These are phyloP conservation scores for Evernia prunastri DNA, from an alignment of 495 filamentous ascomycete genomes.

Conservation along the genomic window DNA sequence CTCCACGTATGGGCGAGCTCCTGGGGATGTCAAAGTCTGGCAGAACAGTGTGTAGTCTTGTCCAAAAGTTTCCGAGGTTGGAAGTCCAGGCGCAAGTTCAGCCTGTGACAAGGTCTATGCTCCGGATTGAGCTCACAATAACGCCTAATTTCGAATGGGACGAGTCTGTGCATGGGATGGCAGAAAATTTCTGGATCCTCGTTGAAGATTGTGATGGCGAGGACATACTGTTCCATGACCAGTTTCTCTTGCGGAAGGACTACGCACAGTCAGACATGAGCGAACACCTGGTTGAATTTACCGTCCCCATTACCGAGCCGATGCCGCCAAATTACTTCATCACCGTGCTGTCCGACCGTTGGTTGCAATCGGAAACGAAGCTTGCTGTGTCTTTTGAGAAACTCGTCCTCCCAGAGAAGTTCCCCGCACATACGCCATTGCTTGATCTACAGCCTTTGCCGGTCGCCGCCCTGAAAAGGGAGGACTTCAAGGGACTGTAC, in stretches of 20 bases:
- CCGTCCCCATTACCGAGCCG: constrained; percentile 90
- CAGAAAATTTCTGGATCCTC: constrained; percentile 94
- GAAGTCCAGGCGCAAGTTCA: constrained; percentile 89
- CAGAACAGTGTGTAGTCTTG: constrained; percentile 72
- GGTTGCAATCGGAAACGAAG: constrained; percentile 97
- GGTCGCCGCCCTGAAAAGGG: constrained; percentile 76
- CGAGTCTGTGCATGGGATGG: constrained; percentile 73
- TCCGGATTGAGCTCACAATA: constrained; percentile 89
- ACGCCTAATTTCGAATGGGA: constrained; percentile 97
- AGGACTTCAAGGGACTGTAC: constrained; percentile 77
- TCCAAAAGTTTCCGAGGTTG: constrained; percentile 87
- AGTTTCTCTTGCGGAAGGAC: constrained; percentile 82
- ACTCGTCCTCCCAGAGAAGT: constrained; percentile 87
- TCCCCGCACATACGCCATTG: constrained; percentile 85
- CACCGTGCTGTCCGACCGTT: constrained; percentile 84
- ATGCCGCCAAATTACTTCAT: constrained; percentile 99
- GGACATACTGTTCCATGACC: constrained; percentile 91
- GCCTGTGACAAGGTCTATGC: constrained; percentile 90
- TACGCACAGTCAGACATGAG: constrained; percentile 76
- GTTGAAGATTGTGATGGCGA: constrained; percentile 97
- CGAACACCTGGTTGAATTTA: constrained; percentile 96
- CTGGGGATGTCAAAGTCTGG: constrained; percentile 88
- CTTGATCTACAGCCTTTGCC: constrained; percentile 87
- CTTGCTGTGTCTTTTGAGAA: constrained; percentile 92
- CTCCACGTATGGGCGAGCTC: constrained; percentile 93